Percentiles rank a stretch among this genome's conserved stretches.
phyloP scores from a whole-genome alignment of 768 basidiomycete genomes.

The Auriscalpium vulgare region DNA sequence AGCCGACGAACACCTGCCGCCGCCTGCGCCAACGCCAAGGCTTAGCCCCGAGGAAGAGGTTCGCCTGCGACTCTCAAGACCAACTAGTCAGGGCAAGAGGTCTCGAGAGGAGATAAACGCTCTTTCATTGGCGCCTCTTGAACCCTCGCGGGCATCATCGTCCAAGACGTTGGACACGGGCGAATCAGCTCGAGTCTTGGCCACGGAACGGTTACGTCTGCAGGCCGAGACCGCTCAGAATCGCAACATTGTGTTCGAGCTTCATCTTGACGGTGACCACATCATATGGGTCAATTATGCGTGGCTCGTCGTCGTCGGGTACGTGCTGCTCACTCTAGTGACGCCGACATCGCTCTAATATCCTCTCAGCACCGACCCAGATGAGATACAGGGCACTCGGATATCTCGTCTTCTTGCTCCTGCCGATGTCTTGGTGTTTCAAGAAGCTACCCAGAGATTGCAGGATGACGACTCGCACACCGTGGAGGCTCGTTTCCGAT shows the following conservation, averaged over 20 bases:
- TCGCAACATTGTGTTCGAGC: slow-evolving; percentile 93
- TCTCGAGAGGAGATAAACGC: slow-evolving; percentile 39
- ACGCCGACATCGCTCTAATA: slow-evolving; percentile 10
- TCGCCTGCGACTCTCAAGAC: slow-evolving; percentile 39
- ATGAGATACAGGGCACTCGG: slow-evolving; percentile 66
- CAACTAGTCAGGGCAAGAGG: slow-evolving; percentile 43
- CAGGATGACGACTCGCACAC: slow-evolving; percentile 91
- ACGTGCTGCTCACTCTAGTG: slow-evolving; percentile 22
- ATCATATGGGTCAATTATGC: slow-evolving; percentile 96
- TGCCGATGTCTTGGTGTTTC: slow-evolving; percentile 75
- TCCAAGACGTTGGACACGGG: slow-evolving; percentile 47
- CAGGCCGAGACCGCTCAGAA: slow-evolving; percentile 94
- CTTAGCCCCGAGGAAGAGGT: slow-evolving; percentile 48
- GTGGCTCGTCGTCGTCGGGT: slow-evolving; percentile 90
- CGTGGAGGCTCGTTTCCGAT: slow-evolving; percentile 83
- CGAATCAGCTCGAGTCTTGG: slow-evolving; percentile 77
- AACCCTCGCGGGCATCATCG: slow-evolving; percentile 16
- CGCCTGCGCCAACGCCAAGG: slow-evolving; percentile 29
- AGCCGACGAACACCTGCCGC: slow-evolving; percentile 47
- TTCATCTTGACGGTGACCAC: slow-evolving; percentile 89
- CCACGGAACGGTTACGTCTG: slow-evolving; percentile 79
- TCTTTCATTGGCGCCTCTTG: slow-evolving; percentile 16
- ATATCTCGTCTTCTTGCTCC: slow-evolving; percentile 78
- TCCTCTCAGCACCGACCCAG: slow-evolving; percentile 65
- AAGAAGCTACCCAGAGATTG: slow-evolving; percentile 76